Percentiles rank a stretch among this genome's conserved stretches.
Evolutionary conservation across 192 early-diverging fungal species (phyloP).

Genomic region (Haplosporangium gracile): DNA sequence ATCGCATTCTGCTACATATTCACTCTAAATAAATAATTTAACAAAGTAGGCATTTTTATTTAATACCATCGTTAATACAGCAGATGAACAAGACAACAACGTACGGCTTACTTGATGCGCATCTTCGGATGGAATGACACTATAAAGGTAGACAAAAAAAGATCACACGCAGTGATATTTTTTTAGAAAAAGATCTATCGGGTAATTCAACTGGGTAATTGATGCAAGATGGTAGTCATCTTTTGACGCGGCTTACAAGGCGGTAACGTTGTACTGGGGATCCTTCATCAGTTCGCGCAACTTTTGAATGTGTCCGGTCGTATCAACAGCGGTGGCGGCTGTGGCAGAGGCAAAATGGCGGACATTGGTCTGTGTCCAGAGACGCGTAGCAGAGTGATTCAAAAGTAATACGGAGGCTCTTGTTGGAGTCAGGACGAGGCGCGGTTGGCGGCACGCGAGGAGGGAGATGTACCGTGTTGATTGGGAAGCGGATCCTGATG

Average conservation of each 20-base stretch:
- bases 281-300: slow-evolving; percentile 36
- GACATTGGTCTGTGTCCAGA: background rate
- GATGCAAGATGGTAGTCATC: background rate
- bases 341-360: slow-evolving; percentile 1
- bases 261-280: slow-evolving; percentile 25
- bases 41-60: background rate
- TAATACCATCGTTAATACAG: background rate
- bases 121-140: slow-evolving; percentile 94
- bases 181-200: background rate
- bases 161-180: background rate
- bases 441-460: background rate
- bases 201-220: too few species aligned
- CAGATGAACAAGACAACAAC: too few species aligned
- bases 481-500: background rate
- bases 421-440: background rate
- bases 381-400: background rate
- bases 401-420: background rate
- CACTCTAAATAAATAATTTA: slow-evolving; percentile 69
- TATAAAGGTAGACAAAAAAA: slow-evolving; percentile 36
- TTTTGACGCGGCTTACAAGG: slow-evolving; percentile 34
- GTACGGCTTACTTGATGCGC: slow-evolving; percentile 83
- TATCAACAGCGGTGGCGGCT: slow-evolving; percentile 3
- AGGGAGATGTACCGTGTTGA: background rate
- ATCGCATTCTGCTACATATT: slow-evolving; percentile 95
- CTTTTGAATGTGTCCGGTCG: slow-evolving; percentile 26